Evolutionary conservation across 2,329 filamentous ascomycete genomes (phyloP).

Genomic region (Neophaeococcomyces aloes): DNA sequence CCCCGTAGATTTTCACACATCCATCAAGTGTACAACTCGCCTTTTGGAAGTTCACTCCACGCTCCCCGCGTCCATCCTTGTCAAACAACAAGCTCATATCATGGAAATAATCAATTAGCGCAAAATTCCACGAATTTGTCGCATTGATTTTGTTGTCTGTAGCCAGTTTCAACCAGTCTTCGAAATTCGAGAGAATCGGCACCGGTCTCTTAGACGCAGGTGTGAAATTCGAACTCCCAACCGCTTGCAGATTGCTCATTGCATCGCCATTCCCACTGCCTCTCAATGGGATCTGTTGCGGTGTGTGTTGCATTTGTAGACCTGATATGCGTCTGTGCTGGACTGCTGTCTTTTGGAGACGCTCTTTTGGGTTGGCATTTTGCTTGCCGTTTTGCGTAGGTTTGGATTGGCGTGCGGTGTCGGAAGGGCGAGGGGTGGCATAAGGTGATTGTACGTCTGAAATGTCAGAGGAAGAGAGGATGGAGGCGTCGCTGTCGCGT

Average conservation of each 20-base stretch:
- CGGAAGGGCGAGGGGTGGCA: neutral
- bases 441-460: neutral
- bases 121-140: conserved; percentile 97
- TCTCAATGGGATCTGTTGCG: conserved; percentile 29
- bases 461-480: neutral
- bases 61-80: conserved; percentile 66
- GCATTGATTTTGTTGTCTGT: conserved; percentile 99
- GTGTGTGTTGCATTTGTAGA: conserved; percentile 41
- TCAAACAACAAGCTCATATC: conserved; percentile 97
- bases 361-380: conserved; percentile 30
- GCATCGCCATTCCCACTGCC: conserved; percentile 28
- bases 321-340: conserved; percentile 17
- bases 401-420: neutral
- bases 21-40: conserved; percentile 95
- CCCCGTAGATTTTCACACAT: conserved; percentile 98
- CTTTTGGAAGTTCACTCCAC: conserved; percentile 97
- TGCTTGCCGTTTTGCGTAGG: conserved; percentile 27
- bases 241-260: conserved; percentile 53
- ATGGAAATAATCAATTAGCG: conserved; percentile 98
- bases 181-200: conserved; percentile 92
- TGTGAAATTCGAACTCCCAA: conserved; percentile 62
- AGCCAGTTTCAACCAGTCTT: conserved; percentile 99
- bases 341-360: conserved; percentile 24
- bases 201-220: conserved; percentile 42
- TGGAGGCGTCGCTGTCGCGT: neutral